Percentiles rank a stretch among this genome's conserved stretches.
Evolutionary conservation across 2,329 filamentous ascomycete species (phyloP).

Genomic region (Paecilomyces sp.): DNA sequence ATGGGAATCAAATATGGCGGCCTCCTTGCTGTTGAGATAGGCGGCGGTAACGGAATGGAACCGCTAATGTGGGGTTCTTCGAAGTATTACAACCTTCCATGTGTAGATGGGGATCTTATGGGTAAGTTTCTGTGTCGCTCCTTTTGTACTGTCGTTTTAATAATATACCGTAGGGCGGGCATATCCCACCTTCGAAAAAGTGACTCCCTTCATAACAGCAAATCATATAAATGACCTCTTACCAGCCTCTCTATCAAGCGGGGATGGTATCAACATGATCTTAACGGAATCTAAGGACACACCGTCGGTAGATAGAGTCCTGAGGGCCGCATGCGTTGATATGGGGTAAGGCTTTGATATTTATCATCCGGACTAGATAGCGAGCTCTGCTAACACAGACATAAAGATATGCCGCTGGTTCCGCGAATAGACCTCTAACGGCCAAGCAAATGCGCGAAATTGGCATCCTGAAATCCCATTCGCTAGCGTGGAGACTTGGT

Average conservation of each 20-base stretch:
- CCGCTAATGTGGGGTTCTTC: constrained; percentile 30
- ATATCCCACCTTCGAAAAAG: constrained; percentile 8
- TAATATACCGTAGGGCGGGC: neutral
- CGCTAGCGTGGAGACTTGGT: constrained; percentile 44
- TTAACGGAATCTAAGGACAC: constrained; percentile 9
- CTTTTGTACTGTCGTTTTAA: constrained; percentile 26
- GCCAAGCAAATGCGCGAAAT: constrained; percentile 45
- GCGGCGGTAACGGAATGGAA: constrained; percentile 32
- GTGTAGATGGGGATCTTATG: constrained; percentile 44
- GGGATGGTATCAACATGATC: constrained; percentile 13
- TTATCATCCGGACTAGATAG: neutral
- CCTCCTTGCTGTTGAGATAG: constrained; percentile 26
- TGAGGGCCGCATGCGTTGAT: neutral
- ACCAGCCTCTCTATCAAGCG: neutral
- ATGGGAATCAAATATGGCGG: constrained; percentile 28
- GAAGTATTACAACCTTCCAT: constrained; percentile 24
- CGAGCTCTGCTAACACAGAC: neutral
- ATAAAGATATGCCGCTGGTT: constrained; percentile 2
- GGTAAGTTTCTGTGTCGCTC: constrained; percentile 38
- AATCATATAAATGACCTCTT: constrained; percentile 13
- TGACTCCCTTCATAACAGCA: constrained; percentile 20
- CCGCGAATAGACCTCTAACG: constrained; percentile 23
- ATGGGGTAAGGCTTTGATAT: constrained; percentile 10
- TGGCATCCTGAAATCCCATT: constrained; percentile 48
- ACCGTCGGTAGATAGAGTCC: neutral